Evolutionary conservation across 1,139 yeast genomes (phyloP).

Genomic region (Nematodospora anomalae): DNA sequence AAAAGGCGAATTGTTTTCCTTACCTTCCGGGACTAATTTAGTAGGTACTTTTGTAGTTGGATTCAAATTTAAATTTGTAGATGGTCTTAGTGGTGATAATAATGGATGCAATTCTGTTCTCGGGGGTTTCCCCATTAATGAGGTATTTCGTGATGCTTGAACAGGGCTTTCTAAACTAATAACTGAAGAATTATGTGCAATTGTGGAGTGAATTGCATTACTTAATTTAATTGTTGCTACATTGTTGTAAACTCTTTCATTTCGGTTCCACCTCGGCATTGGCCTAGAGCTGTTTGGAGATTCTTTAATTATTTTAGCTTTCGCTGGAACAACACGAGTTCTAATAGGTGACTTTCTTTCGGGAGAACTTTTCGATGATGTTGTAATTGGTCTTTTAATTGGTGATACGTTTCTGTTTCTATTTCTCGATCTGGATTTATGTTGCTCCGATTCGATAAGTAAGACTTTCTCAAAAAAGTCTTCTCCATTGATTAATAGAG

Average conservation of each 20-base stretch:
- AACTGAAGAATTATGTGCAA: slow-evolving; percentile 12
- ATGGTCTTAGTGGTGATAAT: slow-evolving; percentile 26
- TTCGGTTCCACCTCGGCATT: slow-evolving; percentile 5
- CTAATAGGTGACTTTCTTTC: slow-evolving; percentile 13
- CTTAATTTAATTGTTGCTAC: slow-evolving; percentile 21
- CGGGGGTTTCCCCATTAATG: slow-evolving; percentile 15
- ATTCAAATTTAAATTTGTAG: slow-evolving; percentile 3
- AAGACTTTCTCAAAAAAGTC: slow-evolving; percentile 46
- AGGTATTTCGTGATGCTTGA: slow-evolving; percentile 13
- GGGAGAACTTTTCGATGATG: slow-evolving; percentile 7
- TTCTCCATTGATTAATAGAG: slow-evolving; percentile 46
- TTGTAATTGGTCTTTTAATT: slow-evolving; percentile 2
- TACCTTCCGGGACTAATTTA: slow-evolving; percentile 9
- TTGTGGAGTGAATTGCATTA: slow-evolving; percentile 21
- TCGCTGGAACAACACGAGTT: slow-evolving; percentile 4
- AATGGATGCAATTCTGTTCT: slow-evolving; percentile 30
- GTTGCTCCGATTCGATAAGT: slow-evolving; percentile 42
- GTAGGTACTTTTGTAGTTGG: not conserved
- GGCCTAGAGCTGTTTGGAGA: slow-evolving; percentile 8
- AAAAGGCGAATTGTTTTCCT: slow-evolving; percentile 17
- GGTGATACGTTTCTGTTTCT: slow-evolving; percentile 9
- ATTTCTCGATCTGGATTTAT: slow-evolving; percentile 5
- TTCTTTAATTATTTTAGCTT: slow-evolving; percentile 5
- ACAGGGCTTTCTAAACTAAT: slow-evolving; percentile 22
- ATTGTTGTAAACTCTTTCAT: slow-evolving; percentile 13